Conservation (phyloP, 2,329 filamentous ascomycete species). For the Fusarium decemcellulare region DNA sequence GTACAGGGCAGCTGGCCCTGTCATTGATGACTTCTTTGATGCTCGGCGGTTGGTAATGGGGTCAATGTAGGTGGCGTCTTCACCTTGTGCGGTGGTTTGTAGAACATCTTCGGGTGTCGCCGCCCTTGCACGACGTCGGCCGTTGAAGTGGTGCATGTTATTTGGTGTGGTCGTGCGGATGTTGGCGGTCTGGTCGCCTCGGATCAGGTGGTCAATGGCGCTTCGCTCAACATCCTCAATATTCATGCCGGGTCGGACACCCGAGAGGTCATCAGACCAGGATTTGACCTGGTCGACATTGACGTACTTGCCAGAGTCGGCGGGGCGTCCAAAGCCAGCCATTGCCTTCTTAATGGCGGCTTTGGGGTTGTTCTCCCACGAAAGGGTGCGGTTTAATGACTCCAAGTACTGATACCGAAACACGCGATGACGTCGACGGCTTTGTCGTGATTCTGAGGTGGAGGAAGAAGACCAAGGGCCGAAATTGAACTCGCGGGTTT, state of each 20-base stretch:
- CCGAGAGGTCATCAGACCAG: conserved; percentile 54
- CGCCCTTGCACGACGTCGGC: conserved; percentile 35
- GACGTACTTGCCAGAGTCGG: conserved; percentile 54
- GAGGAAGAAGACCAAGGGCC: conserved; percentile 62
- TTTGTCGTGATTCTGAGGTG: conserved; percentile 57
- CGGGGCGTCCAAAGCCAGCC: conserved; percentile 53
- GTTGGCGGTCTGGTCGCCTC: conserved; percentile 48
- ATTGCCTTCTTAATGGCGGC: conserved; percentile 58
- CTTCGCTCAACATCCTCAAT: conserved; percentile 62
- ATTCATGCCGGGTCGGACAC: conserved; percentile 56
- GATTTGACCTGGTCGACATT: conserved; percentile 54
- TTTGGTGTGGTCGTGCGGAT: conserved; percentile 51
- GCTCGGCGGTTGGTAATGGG: conserved; percentile 72
- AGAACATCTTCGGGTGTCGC: conserved; percentile 41
- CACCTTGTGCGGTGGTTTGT: conserved; percentile 41
- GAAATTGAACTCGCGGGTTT: conserved; percentile 63
- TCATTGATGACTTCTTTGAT: conserved; percentile 39
- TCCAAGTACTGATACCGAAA: conserved; percentile 63
- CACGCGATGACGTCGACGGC: conserved; percentile 59
- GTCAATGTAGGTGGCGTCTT: conserved; percentile 59
- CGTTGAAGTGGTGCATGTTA: conserved; percentile 52
- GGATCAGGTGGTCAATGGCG: conserved; percentile 61
- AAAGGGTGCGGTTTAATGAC: conserved; percentile 58
- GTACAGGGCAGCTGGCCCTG: conserved; percentile 43
- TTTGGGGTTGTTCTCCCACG: conserved; percentile 62